Evolutionary conservation across 129 eudicot genomes (phyloP).

Genomic region (Artemisia tridentata): DNA sequence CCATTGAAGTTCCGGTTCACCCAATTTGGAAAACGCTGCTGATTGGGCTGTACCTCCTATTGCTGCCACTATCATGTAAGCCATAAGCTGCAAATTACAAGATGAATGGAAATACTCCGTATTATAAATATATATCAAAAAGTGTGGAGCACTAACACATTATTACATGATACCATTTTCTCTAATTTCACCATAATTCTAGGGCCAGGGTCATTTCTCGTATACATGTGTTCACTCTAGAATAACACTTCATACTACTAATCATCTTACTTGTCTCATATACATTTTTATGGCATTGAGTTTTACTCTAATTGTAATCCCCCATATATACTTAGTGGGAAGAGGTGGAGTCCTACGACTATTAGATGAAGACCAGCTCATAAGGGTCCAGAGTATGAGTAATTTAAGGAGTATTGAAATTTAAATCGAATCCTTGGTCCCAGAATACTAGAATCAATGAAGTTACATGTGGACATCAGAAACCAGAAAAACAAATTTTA

Average conservation of each 20-base stretch:
- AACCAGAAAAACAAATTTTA: slow-evolving; percentile 5
- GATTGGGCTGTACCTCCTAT: slow-evolving; percentile 66
- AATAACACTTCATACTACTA: no score
- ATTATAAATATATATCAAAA: no score
- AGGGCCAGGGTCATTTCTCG: no score
- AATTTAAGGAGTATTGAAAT: no score
- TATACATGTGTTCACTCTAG: no score
- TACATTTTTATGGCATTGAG: no score
- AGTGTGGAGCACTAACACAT: not conserved
- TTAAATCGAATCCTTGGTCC: not conserved
- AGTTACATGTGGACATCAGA: not conserved
- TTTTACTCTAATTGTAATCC: no score
- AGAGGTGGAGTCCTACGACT: not conserved
- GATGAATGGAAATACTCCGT: not conserved
- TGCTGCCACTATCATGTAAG: slow-evolving; percentile 64
- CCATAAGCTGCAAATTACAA: slow-evolving; percentile 47
- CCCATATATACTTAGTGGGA: no score
- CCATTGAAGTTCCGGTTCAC: slow-evolving; percentile 71
- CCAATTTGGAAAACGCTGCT: slow-evolving; percentile 51
- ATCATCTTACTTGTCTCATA: no score
- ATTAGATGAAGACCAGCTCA: not conserved
- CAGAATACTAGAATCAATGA: not conserved
- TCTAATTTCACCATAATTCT: no score
- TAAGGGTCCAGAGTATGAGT: no score
- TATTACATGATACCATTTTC: not conserved